phyloP scores from a whole-genome alignment of 495 filamentous ascomycete genomes.

The Trichoderma asperelloides region DNA sequence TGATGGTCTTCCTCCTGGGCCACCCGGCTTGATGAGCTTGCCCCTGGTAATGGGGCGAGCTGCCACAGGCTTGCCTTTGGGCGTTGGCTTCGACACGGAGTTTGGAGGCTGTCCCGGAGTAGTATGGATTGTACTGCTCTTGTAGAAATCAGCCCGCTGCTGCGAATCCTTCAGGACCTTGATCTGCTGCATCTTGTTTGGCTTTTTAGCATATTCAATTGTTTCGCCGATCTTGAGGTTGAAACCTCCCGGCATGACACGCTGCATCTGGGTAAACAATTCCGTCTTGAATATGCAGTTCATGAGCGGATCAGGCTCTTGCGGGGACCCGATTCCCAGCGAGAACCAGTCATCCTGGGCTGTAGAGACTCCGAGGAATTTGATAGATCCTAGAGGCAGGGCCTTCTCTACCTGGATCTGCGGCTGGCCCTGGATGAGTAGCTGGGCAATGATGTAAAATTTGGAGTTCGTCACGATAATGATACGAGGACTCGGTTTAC shows the following conservation, averaged over 20 bases:
- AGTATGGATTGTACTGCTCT: constrained; percentile 85
- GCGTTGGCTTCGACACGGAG: constrained; percentile 76
- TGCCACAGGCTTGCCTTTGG: constrained; percentile 72
- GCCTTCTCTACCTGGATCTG: constrained; percentile 72
- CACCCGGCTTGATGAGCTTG: constrained; percentile 82
- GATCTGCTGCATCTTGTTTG: constrained; percentile 76
- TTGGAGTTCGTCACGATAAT: constrained; percentile 77
- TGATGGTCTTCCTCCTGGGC: constrained; percentile 71
- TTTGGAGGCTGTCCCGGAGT: constrained; percentile 72
- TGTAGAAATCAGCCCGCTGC: constrained; percentile 76
- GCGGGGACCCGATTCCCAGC: constrained; percentile 72
- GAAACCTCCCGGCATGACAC: constrained; percentile 63
- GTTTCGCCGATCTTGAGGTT: constrained; percentile 72
- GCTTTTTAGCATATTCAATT: constrained; percentile 98
- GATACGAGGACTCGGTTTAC: constrained; percentile 80
- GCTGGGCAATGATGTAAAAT: constrained; percentile 80
- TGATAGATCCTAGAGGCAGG: constrained; percentile 77
- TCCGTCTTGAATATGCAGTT: constrained; percentile 96
- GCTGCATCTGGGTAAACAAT: constrained; percentile 82
- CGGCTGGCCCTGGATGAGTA: constrained; percentile 70
- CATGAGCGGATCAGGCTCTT: constrained; percentile 85
- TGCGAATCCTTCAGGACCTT: constrained; percentile 83
- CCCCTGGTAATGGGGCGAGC: constrained; percentile 85
- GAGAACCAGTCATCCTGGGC: constrained; percentile 95
- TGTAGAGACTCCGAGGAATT: constrained; percentile 68